phyloP scores from a whole-genome alignment of 495 filamentous ascomycete species.

The Tuber microsphaerosporum region DNA sequence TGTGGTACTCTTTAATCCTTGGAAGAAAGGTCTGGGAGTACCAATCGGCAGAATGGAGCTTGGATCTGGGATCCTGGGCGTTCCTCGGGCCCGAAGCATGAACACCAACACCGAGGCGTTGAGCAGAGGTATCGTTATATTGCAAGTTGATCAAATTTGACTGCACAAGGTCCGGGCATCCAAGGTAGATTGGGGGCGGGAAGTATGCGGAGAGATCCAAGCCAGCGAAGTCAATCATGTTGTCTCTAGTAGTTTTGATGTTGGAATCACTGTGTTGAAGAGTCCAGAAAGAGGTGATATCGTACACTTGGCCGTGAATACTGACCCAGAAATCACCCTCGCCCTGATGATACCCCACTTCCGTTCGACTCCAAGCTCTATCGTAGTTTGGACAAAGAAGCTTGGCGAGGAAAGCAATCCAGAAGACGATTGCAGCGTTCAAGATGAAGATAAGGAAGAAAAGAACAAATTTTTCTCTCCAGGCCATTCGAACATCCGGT shows the following conservation, averaged over 20 bases:
- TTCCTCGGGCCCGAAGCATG: constrained; percentile 61
- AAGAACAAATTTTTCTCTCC: constrained; percentile 88
- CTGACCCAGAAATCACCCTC: constrained; percentile 79
- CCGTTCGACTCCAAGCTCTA: constrained; percentile 73
- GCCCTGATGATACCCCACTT: constrained; percentile 65
- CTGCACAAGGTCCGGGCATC: constrained; percentile 61
- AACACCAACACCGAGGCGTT: constrained; percentile 46
- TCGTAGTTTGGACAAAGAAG: constrained; percentile 84
- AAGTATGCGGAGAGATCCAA: constrained; percentile 78
- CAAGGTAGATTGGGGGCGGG: constrained; percentile 63
- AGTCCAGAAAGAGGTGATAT: constrained; percentile 71
- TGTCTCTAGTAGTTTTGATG: constrained; percentile 53
- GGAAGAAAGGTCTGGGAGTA: constrained; percentile 67
- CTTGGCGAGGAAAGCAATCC: constrained; percentile 78
- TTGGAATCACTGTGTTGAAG: constrained; percentile 65
- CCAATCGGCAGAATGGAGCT: constrained; percentile 62
- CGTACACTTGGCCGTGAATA: constrained; percentile 83
- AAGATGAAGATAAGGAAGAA: constrained; percentile 71
- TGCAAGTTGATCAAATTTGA: constrained; percentile 50
- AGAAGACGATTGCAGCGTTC: constrained; percentile 82
- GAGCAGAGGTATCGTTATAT: constrained; percentile 51
- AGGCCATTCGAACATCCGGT: constrained; percentile 92
- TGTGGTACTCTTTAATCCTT: constrained; percentile 73
- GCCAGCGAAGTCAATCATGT: constrained; percentile 72
- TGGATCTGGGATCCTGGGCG: constrained; percentile 50